Base-by-base conservation (phyloP, 306 rosid species). In the Vicia faba region DNA sequence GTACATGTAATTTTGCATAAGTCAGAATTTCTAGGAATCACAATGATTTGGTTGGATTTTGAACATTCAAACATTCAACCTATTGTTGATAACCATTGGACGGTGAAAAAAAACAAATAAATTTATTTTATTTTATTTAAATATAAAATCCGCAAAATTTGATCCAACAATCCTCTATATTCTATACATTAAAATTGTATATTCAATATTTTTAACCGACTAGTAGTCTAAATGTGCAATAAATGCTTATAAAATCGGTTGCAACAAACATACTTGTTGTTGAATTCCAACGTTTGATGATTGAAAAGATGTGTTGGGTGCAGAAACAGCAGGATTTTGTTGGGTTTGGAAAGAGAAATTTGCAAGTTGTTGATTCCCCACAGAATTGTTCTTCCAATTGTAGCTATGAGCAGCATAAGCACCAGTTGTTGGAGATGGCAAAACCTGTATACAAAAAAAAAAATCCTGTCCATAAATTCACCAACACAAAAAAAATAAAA, bases 381-480 rank as follows among this genome's bases (percentile, higher is more conserved):
- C 76, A 51, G 83, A 84, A 79, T 70, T 79, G 77, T 31, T 81
- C 79, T 73, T 84, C 96, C 96, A 89, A 51, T 81, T 82, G 75
- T 60, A 83, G 36, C 79, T 58, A 9, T 83, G 96, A 75, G 85
- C 70, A 39, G 84, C 84, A 76, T 82, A 84, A 43, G 85, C 64
- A 48, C 97, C 97, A 2, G 97, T 92, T 14, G 97, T 92, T 58
- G 97, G 97, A 78, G 97, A 92, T 12, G 97, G 95, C 68, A 89
- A 75, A 84, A 73, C 62, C 96, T 88, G 70, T 29, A 61, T 19
- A 7, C 50, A 26, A 59, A 43, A 9, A 4, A 75, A 23, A 11
- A 12, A 10, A 18, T n/a, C 29, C 57, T 5, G 36, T 31, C 36
- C 36, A 31, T 31, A 48, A 36, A 75, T 54, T 38, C 45, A 71